Evolutionary conservation across 2,329 filamentous ascomycete species (phyloP).

Genomic region (Aspergillus ruber): DNA sequence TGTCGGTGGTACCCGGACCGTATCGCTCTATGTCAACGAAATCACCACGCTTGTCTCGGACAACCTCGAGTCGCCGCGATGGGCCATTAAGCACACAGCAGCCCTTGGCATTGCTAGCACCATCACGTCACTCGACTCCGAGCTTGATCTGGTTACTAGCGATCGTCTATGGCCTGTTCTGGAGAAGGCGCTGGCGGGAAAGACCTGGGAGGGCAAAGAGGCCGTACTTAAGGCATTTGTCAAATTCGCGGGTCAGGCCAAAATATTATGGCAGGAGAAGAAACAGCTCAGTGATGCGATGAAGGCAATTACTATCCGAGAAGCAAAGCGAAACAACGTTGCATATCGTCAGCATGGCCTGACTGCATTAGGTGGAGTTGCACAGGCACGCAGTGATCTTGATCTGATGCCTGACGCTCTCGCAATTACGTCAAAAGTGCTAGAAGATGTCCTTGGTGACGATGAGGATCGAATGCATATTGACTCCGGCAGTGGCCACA

Average conservation of each 20-base stretch:
- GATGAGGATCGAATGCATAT: slow-evolving; percentile 63
- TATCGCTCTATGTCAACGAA: slow-evolving; percentile 76
- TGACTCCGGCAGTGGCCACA: slow-evolving; percentile 46
- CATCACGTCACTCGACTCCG: slow-evolving; percentile 55
- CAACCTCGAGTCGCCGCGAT: slow-evolving; percentile 72
- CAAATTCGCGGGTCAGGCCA: slow-evolving; percentile 63
- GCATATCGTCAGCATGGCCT: slow-evolving; percentile 73
- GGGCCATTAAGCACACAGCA: slow-evolving; percentile 84
- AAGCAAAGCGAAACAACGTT: slow-evolving; percentile 89
- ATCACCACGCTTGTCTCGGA: slow-evolving; percentile 63
- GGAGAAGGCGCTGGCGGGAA: slow-evolving; percentile 74
- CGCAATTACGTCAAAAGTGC: slow-evolving; percentile 55
- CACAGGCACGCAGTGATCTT: slow-evolving; percentile 60
- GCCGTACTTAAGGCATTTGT: slow-evolving; percentile 73
- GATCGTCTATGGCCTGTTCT: slow-evolving; percentile 71
- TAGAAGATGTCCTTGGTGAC: slow-evolving; percentile 51
- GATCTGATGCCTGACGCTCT: slow-evolving; percentile 64
- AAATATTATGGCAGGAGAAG: slow-evolving; percentile 52
- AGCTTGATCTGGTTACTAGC: slow-evolving; percentile 54
- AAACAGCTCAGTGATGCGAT: slow-evolving; percentile 58
- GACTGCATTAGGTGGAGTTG: slow-evolving; percentile 64
- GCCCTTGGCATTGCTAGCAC: slow-evolving; percentile 73
- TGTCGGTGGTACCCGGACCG: slow-evolving; percentile 74
- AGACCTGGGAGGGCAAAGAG: slow-evolving; percentile 92
- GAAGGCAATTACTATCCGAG: slow-evolving; percentile 65